Evolutionary conservation across 2,329 filamentous ascomycete genomes (phyloP), one percentile per base, ranked within the genome.

Genomic region (Cercospora brassicicola): DNA sequence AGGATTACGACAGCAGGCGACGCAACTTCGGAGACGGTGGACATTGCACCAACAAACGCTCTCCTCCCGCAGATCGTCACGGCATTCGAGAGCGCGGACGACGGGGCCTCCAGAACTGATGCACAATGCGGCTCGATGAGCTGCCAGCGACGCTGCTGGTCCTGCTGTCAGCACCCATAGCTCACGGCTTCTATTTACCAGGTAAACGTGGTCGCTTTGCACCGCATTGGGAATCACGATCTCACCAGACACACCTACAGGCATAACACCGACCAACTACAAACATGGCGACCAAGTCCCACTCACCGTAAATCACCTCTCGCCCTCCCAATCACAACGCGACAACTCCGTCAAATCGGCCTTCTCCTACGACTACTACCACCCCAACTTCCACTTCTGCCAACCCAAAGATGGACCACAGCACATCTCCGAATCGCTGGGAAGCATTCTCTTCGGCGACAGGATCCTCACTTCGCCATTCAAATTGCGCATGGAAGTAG

Each of bases 401-500:
- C 83, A 87, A 74, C 95, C 94, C 1, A 83, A 91, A 65, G 89
- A 85, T 69, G 92, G 92, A 2, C 89, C 93, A 8, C 81, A 94
- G 78, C 87, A 91, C 82, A 88, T 96, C 23, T 90, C 92, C 48
- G 95, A 97, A 82, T 95, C 92, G 72, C 81, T 99, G 71, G 95
- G 95, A 26, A 97, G 94, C 84, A 99, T 99, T 78, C 82, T 99
- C 62, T 99, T 99, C 75, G 95, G 95, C 73, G 95, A 99, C 82
- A 89, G 95, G 66, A 99, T 99, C 82, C 93, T 93, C 82, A 96
- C 93, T n/a, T 98, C 94, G 39, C 92, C 94, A 0, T 97, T 96
- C 77, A 89, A 97, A 77, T 84, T 98, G 69, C 87, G 88, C 73
- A 97, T 99, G 94, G 88, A 82, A 65, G 83, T 88, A 70, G 95